Percentiles rank a stretch among this genome's conserved stretches.
These are phyloP conservation scores for Cladorrhinum sp. DNA, from an alignment of 2,329 filamentous ascomycete genomes.

Conservation along the genomic window DNA sequence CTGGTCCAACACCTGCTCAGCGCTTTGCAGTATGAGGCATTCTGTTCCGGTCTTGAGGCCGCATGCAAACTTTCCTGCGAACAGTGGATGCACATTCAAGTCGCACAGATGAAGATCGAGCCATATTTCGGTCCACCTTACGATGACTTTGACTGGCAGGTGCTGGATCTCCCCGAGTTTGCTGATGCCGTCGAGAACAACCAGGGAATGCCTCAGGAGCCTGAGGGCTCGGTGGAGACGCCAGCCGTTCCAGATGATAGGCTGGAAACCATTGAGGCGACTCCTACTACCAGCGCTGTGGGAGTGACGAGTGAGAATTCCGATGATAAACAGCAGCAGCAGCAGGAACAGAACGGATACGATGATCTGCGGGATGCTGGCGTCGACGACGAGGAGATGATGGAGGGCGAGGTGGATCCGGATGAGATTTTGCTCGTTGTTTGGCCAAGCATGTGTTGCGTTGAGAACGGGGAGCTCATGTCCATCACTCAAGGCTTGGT, in stretches of 20 bases:
- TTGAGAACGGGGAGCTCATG: constrained; percentile 34
- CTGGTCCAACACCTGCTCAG: constrained; percentile 34
- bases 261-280: constrained; percentile 21
- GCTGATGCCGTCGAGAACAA: constrained; percentile 22
- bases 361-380: constrained; percentile 9
- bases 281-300: background rate
- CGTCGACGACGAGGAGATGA: constrained; percentile 16
- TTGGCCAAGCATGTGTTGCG: constrained; percentile 36
- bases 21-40: constrained; percentile 33
- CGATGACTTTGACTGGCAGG: constrained; percentile 37
- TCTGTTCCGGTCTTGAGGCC: constrained; percentile 30
- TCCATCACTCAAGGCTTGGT: constrained; percentile 36
- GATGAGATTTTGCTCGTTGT: constrained; percentile 35
- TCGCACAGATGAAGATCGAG: constrained; percentile 35
- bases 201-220: background rate
- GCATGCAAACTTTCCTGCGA: constrained; percentile 32
- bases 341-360: constrained; percentile 4
- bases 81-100: constrained; percentile 35
- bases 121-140: constrained; percentile 37
- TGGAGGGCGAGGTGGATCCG: constrained; percentile 30
- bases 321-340: background rate
- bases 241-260: constrained; percentile 15
- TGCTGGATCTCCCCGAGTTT: constrained; percentile 34
- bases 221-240: background rate
- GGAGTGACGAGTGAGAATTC: background rate